Percentiles rank a stretch among this genome's conserved stretches.
Conservation (phyloP, 2,329 filamentous ascomycete species). For the Fusarium longipes region DNA sequence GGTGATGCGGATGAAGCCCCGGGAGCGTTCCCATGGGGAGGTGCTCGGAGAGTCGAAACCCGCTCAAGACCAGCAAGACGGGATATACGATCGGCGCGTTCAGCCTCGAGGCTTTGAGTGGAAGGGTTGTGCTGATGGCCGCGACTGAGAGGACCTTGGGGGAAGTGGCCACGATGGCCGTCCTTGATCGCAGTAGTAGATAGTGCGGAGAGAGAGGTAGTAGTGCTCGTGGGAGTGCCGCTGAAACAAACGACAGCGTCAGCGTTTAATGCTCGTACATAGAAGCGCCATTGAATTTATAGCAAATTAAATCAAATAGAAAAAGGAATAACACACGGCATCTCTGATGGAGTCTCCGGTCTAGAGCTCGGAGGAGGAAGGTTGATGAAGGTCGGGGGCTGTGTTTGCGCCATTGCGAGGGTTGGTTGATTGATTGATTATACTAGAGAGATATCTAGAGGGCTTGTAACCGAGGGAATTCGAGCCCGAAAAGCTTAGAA, state of each 20-base stretch:
- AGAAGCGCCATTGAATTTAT: constrained; percentile 4
- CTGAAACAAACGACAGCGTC: constrained; percentile 57
- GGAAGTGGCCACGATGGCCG: constrained; percentile 85
- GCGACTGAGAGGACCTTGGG: constrained; percentile 65
- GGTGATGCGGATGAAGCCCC: constrained; percentile 56
- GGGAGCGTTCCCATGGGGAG: constrained; percentile 49
- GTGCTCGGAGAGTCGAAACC: constrained; percentile 78
- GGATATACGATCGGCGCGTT: constrained; percentile 94
- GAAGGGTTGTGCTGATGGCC: constrained; percentile 69
- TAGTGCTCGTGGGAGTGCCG: constrained; percentile 92
- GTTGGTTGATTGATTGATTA: constrained; percentile 7
- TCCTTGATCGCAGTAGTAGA: constrained; percentile 97
- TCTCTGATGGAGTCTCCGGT: constrained; percentile 87
- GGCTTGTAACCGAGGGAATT: background rate
- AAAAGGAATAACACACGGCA: constrained; percentile 73
- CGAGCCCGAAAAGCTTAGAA: background rate
- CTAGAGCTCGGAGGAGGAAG: constrained; percentile 85
- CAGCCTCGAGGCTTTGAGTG: constrained; percentile 83
- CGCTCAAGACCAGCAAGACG: constrained; percentile 92
- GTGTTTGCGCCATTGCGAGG: constrained; percentile 54
- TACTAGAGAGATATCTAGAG: background rate
- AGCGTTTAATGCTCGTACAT: constrained; percentile 7
- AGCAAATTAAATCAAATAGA: constrained; percentile 5
- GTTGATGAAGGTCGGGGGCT: constrained; percentile 79
- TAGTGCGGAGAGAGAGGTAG: constrained; percentile 89